Evolutionary conservation across 1,139 yeast species (phyloP), one percentile per base, ranked within the genome.

Genomic region (Ogataea hybrid): DNA sequence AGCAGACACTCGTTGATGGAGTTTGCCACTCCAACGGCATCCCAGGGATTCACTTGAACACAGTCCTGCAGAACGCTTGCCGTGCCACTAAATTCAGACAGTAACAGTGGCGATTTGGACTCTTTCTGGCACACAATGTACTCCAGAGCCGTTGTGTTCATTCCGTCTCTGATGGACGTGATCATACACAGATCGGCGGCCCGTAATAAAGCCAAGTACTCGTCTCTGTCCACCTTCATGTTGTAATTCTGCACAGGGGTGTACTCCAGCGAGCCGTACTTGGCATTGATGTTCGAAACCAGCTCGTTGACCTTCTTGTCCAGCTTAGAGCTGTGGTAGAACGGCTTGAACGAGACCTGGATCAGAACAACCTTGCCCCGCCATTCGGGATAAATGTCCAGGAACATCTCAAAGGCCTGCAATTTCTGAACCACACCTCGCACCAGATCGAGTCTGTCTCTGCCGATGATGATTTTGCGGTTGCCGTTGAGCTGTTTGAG

Each of bases 71-170:
- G n/a, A n/a, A n/a, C n/a, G n/a, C n/a, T n/a, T n/a, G n/a, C n/a
- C n/a, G n/a, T n/a, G n/a, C n/a, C n/a, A n/a, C n/a, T n/a, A n/a
- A n/a, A n/a, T n/a, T n/a, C n/a, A n/a, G n/a, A n/a, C n/a, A 90
- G 68, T 32, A 92, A 78, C 54, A 92, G 71, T 0, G 97, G 97
- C 6, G 84, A 80, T 50, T 76, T 75, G 46, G 77, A 72, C 36
- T 76, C 67, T 57, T 84, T 80, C 64, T 94, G 97, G 54, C 96
- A 85, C 25, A 90, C 80, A 31, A 90, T 95, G 63, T 81, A 92
- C 62, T 92, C 98, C 49, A 90, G 68, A 0, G 96, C 86, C 0
- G 97, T 92, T 10, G 97, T 89, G 65, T 89, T 92, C 87, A 92
- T 89, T 44, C 97, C 97, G 60, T 92, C 98, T 60, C 98, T 79